Evolutionary conservation across 2,329 filamentous ascomycete genomes (phyloP), one percentile per base, ranked within the genome.

Genomic region (Stromatinia cepivora): DNA sequence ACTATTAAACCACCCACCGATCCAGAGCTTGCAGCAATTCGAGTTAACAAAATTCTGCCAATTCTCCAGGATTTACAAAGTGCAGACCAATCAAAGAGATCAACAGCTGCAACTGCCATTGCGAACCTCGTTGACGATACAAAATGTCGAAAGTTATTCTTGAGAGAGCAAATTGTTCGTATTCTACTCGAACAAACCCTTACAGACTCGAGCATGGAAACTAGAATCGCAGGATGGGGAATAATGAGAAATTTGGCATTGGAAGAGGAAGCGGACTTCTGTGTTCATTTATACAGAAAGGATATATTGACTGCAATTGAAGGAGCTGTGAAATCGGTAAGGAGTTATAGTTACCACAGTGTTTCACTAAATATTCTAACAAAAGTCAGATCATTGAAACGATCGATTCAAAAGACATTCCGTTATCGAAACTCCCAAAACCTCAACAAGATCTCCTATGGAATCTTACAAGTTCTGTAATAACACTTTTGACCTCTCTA

Each of bases 241-340:
- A 88, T 90, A 72, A 80, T 91, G 66, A 83, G 85, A 72, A 84
- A 87, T 54, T 81, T 91, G 66, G 86, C 85, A 2, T 81, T 86
- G 71, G 85, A 89, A 75, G 89, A 91, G 77, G 88, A 89, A 73
- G 81, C 85, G 17, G 88, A 90, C 75, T 90, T 91, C 70, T 89
- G 87, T 72, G 81, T 91, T 28, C 88, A 91, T 73, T 78, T 91
- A 69, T 90, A 85, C 75, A 81, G 89, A 56, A 80, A 86, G 39
- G 88, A 90, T 76, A 79, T 90, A 20, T 75, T 91, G 70, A 87
- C 85, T 39, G 86, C 88, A 28, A 82, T 90, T 70, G 83, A 86
- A 69, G 84, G 85, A 76, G 87, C 87, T 20, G 80, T 83, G 64
- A 82, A 82, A 66, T 82, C 82, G 71, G 86, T 88, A 77, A 77